These are phyloP conservation scores for Petasospora rhodanensis DNA, from an alignment of 1,139 yeast species.

Conservation along the genomic window DNA sequence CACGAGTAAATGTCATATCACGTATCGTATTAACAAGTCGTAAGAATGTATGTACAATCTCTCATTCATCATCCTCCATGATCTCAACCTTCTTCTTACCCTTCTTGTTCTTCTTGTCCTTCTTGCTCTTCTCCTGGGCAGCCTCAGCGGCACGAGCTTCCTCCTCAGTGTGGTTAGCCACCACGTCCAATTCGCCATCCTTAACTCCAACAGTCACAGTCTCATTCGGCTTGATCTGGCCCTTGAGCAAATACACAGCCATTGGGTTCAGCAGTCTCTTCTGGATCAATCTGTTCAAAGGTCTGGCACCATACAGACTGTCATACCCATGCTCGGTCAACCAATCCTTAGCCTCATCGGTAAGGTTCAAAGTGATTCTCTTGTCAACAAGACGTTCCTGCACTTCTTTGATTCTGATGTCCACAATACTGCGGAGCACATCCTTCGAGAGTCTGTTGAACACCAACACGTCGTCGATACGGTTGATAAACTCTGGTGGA, in stretches of 20 bases:
- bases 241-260: slow-evolving; percentile 74
- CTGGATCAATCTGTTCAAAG: slow-evolving; percentile 85
- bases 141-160: no score
- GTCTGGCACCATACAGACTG: slow-evolving; percentile 91
- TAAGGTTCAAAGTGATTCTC: slow-evolving; percentile 60
- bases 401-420: slow-evolving; percentile 75
- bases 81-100: slow-evolving; percentile 10
- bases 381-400: slow-evolving; percentile 74
- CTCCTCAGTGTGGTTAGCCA: slow-evolving; percentile 42
- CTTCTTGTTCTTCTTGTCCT: background rate
- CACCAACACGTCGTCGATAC: slow-evolving; percentile 85
- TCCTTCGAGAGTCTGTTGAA: slow-evolving; percentile 81
- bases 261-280: slow-evolving; percentile 79
- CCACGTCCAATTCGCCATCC: slow-evolving; percentile 35
- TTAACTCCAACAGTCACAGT: slow-evolving; percentile 44
- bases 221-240: slow-evolving; percentile 70
- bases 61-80: slow-evolving; percentile 13
- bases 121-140: slow-evolving; percentile 1
- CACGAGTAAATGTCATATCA: background rate
- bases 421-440: slow-evolving; percentile 74
- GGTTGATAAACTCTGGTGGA: slow-evolving; percentile 92
- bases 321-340: slow-evolving; percentile 85
- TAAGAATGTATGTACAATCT: background rate
- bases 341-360: slow-evolving; percentile 66
- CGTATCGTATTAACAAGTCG: background rate